A percentile compares a stretch with the other conserved stretches of the same genome.
Conservation (phyloP, 176 grass and related monocot genomes). For the Cenchrus fungigraminus region DNA sequence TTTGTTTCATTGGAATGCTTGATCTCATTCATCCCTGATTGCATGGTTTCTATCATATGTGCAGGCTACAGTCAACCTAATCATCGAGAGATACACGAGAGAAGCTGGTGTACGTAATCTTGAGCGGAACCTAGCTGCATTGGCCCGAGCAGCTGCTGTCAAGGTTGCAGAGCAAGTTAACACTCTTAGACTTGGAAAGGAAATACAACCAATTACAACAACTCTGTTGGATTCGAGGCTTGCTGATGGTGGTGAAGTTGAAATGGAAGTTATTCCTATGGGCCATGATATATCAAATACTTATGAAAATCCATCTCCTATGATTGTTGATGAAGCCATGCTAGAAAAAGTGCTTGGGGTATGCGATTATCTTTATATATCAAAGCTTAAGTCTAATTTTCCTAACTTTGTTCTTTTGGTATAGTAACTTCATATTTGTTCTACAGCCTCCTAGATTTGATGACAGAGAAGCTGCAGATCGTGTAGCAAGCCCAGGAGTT, state of each 20-base stretch:
- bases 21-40: constrained; percentile 13
- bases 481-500: constrained; percentile 86
- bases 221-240: constrained; percentile 75
- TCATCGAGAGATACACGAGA: constrained; percentile 93
- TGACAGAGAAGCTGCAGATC: constrained; percentile 83
- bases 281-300: constrained; percentile 83
- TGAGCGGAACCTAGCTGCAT: constrained; percentile 81
- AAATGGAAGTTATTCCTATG: constrained; percentile 99
- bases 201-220: constrained; percentile 71
- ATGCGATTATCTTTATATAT: constrained; percentile 34
- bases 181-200: constrained; percentile 67
- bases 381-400: constrained; percentile 13
- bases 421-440: constrained; percentile 36
- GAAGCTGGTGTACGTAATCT: constrained; percentile 95
- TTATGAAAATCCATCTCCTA: constrained; percentile 62
- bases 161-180: constrained; percentile 82
- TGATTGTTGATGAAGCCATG: constrained; percentile 83
- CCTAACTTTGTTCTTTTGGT: constrained; percentile 3
- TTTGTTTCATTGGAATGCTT: constrained; percentile 6
- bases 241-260: constrained; percentile 82
- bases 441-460: constrained; percentile 93
- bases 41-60: neutral
- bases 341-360: constrained; percentile 99
- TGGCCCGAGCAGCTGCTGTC: constrained; percentile 92
- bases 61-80: constrained; percentile 83